Percentiles rank a stretch among this genome's conserved stretches.
Conservation (phyloP, 2,329 filamentous ascomycete genomes). For the Cercospora nicotianae region DNA sequence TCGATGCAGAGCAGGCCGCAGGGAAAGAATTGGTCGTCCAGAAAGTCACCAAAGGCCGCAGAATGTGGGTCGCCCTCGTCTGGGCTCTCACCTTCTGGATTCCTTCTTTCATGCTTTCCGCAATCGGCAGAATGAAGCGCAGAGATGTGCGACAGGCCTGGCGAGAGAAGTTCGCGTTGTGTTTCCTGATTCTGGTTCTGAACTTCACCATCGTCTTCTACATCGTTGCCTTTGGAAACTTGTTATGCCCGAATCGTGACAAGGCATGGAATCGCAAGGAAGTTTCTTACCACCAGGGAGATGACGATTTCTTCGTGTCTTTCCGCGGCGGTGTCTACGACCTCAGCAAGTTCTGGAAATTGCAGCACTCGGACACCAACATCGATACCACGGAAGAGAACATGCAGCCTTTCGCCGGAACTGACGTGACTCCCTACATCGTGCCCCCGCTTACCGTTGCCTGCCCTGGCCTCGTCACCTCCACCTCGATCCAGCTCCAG, state of each 20-base stretch:
- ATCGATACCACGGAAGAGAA: constrained; percentile 58
- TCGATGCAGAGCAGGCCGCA: constrained; percentile 77
- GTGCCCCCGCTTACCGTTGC: constrained; percentile 70
- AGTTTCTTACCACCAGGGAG: constrained; percentile 68
- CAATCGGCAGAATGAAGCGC: constrained; percentile 89
- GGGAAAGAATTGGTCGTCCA: constrained; percentile 74
- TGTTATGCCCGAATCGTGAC: constrained; percentile 87
- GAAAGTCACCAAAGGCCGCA: constrained; percentile 62
- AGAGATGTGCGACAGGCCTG: constrained; percentile 96
- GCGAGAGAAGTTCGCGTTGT: constrained; percentile 89
- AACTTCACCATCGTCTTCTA: constrained; percentile 87
- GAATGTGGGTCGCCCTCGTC: constrained; percentile 76
- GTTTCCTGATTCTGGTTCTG: constrained; percentile 74
- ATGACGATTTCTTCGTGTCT: constrained; percentile 80
- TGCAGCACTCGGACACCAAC: constrained; percentile 74
- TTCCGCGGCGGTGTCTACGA: constrained; percentile 90
- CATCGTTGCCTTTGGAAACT: constrained; percentile 79
- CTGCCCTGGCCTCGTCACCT: constrained; percentile 69
- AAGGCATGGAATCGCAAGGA: constrained; percentile 80
- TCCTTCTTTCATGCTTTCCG: constrained; percentile 78
- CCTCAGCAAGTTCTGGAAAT: constrained; percentile 80
- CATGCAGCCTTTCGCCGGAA: constrained; percentile 78
- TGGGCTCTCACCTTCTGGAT: constrained; percentile 94
- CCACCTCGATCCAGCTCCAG: constrained; percentile 58
- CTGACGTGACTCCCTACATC: constrained; percentile 83